Evolutionary conservation across 352 stramenopile genomes (phyloP), one percentile per base, ranked within the genome.

Genomic region (Peronosclerospora sorghi): DNA sequence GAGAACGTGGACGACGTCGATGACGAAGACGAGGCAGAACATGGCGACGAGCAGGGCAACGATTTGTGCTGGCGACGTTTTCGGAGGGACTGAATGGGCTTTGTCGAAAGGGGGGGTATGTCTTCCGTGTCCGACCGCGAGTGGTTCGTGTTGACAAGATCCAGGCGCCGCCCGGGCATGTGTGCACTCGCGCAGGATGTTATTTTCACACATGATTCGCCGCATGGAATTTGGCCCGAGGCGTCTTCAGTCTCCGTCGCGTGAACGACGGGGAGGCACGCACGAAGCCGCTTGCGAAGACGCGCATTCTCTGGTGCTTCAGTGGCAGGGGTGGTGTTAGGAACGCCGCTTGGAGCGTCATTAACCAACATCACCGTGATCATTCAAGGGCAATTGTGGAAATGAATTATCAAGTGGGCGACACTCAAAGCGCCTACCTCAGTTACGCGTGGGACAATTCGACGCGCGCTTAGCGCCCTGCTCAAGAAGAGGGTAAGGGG

Each of bases 81-180:
- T 12, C 38, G 50, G 48, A 50, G 35, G 14, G 28, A 44, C 24
- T 17, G 36, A 50, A 13, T 40, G 15, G 39, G 38, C 35, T 57
- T 60, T 12, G 44, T 27, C 21, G 48, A 63, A 12, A 58, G 38
- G 17, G 54, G 46, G 8, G 51, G 49, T 45, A 71, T 32, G n/a
- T 67, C 51, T 35, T 75, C 64, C 18, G 61, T 73, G 41, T 71
- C 63, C 4, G 66, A 73, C 40, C 61, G 65, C 35, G 60, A 73
- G 37, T 65, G 54, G 41, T 61, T 56, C 8, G 59, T 60, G 35
- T 42, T 27, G 3, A 34, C 35, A 14, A 45, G 26, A 20, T 57
- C 36, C 13, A 56, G 27, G 5, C 20, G 39, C 4, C 21, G 40
- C 2, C 35, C 9, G 10, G 55, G 30, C n/a, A 14, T 17, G 8